Percentiles rank a stretch among this genome's conserved stretches.
phyloP scores from a whole-genome alignment of 2,329 filamentous ascomycete genomes.

The Phaeosphaeriaceae sp. region DNA sequence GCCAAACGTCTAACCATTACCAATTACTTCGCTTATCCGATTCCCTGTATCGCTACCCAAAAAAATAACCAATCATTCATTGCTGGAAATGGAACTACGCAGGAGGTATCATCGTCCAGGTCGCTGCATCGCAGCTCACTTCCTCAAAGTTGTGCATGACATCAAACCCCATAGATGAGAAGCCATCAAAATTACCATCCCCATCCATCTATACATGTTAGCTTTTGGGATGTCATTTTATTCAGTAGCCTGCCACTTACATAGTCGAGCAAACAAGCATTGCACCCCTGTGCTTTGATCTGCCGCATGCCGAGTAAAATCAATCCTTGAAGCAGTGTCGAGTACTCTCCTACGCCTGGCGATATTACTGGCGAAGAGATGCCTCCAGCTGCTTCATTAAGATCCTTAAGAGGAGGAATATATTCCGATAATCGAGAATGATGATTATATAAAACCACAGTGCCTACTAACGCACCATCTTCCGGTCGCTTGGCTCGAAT shows the following conservation, averaged over 20 bases:
- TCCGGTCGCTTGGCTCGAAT: constrained; percentile 78
- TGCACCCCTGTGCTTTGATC: constrained; percentile 78
- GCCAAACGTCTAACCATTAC: constrained; percentile 2
- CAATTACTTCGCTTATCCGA: constrained; percentile 2
- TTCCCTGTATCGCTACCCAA: not conserved
- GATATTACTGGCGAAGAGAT: constrained; percentile 82
- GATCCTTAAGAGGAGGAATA: constrained; percentile 70
- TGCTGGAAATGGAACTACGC: constrained; percentile 26
- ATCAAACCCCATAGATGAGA: constrained; percentile 81
- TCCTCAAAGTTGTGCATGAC: constrained; percentile 83
- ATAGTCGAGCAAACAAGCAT: constrained; percentile 78
- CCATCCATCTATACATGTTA: constrained; percentile 65
- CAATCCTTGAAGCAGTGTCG: constrained; percentile 76
- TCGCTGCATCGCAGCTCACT: constrained; percentile 71
- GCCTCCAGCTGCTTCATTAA: constrained; percentile 68
- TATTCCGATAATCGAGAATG: constrained; percentile 71
- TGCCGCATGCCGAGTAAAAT: constrained; percentile 82
- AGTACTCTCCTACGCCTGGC: constrained; percentile 69
- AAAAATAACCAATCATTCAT: not conserved
- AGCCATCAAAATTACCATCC: constrained; percentile 74
- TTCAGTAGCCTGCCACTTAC: constrained; percentile 59
- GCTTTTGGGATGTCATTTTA: constrained; percentile 10
- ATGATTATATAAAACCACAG: constrained; percentile 78
- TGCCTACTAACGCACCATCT: constrained; percentile 74
- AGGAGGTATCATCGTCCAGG: constrained; percentile 64